Evolutionary conservation across 768 basidiomycete species (phyloP).

Genomic region (Pholiota conissans): DNA sequence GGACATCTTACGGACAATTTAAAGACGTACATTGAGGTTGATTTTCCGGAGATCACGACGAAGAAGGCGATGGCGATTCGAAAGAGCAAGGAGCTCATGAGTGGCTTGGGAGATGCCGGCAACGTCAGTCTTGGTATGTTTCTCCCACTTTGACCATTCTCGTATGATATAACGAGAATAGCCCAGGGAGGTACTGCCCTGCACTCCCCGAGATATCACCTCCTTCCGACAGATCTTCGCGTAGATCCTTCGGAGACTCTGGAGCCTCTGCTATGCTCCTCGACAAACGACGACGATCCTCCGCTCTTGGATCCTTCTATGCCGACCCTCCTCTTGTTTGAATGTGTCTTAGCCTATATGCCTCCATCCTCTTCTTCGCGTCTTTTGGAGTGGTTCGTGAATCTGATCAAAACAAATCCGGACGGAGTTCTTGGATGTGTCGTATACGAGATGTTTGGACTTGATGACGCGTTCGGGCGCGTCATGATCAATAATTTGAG

Average conservation of each 20-base stretch:
- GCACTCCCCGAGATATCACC: constrained; percentile 57
- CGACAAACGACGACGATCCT: constrained; percentile 10
- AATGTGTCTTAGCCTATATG: constrained; percentile 95
- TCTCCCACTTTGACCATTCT: background rate
- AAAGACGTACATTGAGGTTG: constrained; percentile 79
- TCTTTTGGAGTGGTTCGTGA: constrained; percentile 74
- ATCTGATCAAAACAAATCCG: constrained; percentile 40
- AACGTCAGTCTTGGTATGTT: constrained; percentile 44
- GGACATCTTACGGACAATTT: constrained; percentile 50
- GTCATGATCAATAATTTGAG: constrained; percentile 90
- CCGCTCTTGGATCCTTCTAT: constrained; percentile 55
- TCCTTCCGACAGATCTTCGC: constrained; percentile 80
- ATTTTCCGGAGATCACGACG: constrained; percentile 84
- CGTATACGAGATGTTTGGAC: constrained; percentile 92
- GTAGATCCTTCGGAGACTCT: constrained; percentile 50
- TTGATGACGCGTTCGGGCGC: constrained; percentile 85
- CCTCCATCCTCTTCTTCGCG: constrained; percentile 52
- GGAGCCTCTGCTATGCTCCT: constrained; percentile 26
- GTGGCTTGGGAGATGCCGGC: constrained; percentile 45
- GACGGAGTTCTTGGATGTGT: constrained; percentile 50
- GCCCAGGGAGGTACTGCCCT: constrained; percentile 64
- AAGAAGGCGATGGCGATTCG: constrained; percentile 82
- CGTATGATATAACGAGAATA: constrained; percentile 24
- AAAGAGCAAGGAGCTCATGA: constrained; percentile 59
- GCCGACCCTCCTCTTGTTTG: constrained; percentile 87